Base-by-base conservation (phyloP, 2,329 filamentous ascomycete species). In the Cercospora canescens region DNA sequence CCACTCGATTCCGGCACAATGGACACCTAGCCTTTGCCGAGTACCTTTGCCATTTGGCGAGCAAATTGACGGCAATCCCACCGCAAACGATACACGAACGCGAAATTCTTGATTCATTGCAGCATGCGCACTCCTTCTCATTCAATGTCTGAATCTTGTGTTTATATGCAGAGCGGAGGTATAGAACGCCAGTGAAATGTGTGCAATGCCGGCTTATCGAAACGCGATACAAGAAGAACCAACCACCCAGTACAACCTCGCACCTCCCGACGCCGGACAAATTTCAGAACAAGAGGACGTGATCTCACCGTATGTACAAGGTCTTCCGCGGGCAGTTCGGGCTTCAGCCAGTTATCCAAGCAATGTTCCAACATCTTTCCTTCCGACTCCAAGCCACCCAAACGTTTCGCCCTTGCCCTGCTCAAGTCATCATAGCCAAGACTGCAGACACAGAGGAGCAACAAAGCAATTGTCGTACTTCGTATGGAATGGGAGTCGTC, bases 111-210 rank as follows among this genome's bases (percentile, higher is more conserved):
- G 28, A 56, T 32, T 34, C 8, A 18, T 18, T 56, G 32, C 26
- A 56, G 28, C 52, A 35, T 16, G 32, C 32, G 12, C 26, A 35
- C 60, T 62, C 34, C n/a, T 54, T 30, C 59, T 62, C 30, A 32
- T 41, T 37, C 48, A 41, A 37, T 32, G 28, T 50, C 24, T 32
- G 52, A 56, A 56, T 41, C 48, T 56, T 39, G 30, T 63, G 54
- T 57, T 58, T 63, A 24, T 58, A 58, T 63, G 39, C 62, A 45
- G 69, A 71, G 69, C 61, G 69, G 69, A 71, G 69, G 69, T 71
- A 71, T 71, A 70, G 54, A 71, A 66, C 69, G 69, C 69, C 69
- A 52, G 65, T 39, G 60, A 68, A 67, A 71, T 70, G 68, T 62
- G 60, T 58, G 60, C 58, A 62, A 68, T 66, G 60, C 60, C 59